phyloP scores from a whole-genome alignment of 148 eudicot genomes.

The Bassia scoparia region DNA sequence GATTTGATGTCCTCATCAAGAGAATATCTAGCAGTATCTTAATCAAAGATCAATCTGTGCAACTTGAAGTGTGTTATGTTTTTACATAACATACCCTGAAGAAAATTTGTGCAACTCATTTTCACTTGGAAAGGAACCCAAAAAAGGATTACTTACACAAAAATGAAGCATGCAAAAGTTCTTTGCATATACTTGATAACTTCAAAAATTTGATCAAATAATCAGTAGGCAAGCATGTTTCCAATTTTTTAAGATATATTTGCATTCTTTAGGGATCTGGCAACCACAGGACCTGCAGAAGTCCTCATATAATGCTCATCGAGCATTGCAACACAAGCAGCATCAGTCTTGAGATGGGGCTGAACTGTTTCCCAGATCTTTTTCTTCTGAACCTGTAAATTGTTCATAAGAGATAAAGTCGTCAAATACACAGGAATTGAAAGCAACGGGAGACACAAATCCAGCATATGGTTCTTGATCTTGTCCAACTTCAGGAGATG shows the following conservation, averaged over 20 bases:
- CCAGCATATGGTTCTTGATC: neutral
- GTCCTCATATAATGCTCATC: constrained; percentile 63
- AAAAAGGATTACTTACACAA: neutral
- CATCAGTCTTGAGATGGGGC: constrained; percentile 84
- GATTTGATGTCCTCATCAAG: neutral
- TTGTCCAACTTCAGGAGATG: neutral
- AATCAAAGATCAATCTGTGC: too few relatives aligned
- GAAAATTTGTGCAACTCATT: neutral
- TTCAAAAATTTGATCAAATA: constrained; percentile 2
- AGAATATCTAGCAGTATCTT: too few relatives aligned
- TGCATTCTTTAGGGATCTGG: constrained; percentile 63
- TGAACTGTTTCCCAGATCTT: constrained; percentile 90
- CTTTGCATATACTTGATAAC: neutral
- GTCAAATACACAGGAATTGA: neutral
- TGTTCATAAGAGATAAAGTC: neutral
- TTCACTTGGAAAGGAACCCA: neutral
- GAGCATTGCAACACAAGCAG: constrained; percentile 55
- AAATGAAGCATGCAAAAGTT: neutral
- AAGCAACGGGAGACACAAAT: neutral
- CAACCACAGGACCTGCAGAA: constrained; percentile 59
- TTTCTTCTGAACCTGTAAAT: constrained; percentile 84
- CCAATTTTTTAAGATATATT: constrained; percentile 59
- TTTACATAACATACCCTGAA: neutral
- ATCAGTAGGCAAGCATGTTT: neutral
- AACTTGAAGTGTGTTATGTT: neutral